Conservation (phyloP, 2,329 filamentous ascomycete species). For the Claviceps africana region DNA sequence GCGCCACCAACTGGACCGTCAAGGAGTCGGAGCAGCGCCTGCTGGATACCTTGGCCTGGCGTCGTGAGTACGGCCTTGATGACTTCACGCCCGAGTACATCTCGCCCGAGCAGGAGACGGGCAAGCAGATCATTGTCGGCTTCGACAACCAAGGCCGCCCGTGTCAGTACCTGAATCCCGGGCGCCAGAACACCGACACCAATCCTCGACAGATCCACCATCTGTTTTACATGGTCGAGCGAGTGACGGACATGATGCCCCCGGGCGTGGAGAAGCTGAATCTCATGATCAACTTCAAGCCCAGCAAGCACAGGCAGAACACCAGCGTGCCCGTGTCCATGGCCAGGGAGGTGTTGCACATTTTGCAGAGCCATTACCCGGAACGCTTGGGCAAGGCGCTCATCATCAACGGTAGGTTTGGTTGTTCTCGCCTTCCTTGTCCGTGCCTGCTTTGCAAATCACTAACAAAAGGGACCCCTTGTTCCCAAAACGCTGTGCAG, state of each 20-base stretch:
- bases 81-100: slow-evolving; percentile 75
- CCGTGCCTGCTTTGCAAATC: no score
- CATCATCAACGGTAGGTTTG: slow-evolving; percentile 63
- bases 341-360: slow-evolving; percentile 72
- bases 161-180: slow-evolving; percentile 81
- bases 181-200: slow-evolving; percentile 80
- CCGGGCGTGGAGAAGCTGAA: slow-evolving; percentile 76
- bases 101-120: slow-evolving; percentile 86
- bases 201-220: slow-evolving; percentile 83
- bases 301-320: slow-evolving; percentile 59
- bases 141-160: slow-evolving; percentile 78
- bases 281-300: slow-evolving; percentile 83
- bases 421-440: neutral
- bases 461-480: neutral
- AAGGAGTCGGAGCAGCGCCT: slow-evolving; percentile 66
- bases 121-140: slow-evolving; percentile 82
- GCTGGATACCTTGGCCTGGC: slow-evolving; percentile 70
- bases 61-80: slow-evolving; percentile 75
- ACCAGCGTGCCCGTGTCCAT: slow-evolving; percentile 58
- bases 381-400: slow-evolving; percentile 80
- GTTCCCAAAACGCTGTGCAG: slow-evolving; percentile 27
- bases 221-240: slow-evolving; percentile 90
- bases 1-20: slow-evolving; percentile 81
- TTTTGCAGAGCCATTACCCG: slow-evolving; percentile 91
- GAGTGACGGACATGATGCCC: slow-evolving; percentile 74